Evolutionary conservation across 345 rosid species (phyloP), one percentile per base, ranked within the genome.

Genomic region (Xanthoceras sorbifolium): DNA sequence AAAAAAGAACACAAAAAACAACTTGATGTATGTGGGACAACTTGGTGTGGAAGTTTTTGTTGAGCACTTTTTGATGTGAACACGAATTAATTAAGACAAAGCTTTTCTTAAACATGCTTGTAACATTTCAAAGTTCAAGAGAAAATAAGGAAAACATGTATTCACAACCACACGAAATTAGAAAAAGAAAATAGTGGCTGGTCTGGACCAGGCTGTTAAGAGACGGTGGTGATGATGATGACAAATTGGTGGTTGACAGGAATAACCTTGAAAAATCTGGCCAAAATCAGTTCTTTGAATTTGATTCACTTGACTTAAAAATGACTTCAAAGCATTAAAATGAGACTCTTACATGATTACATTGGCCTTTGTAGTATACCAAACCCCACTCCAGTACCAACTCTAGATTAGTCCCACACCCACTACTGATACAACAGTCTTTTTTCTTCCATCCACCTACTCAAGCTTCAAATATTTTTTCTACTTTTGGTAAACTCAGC

Each of bases 201-300:
- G 67, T 26, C 76, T 60, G 67, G 57, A 38, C 67, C 76, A 72
- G 76, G 22, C 52, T 72, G 36, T 72, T 59, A 60, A 31, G 46
- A 22, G 42, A 69, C 6, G 3, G n/a, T n/a, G n/a, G n/a, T n/a
- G n/a, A 52, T 52, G 74, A 71, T 34, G 75, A 57, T 34, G 65
- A 34, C 18, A n/a, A n/a, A 48, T 17, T 11, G 64, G 31, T 59
- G 75, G 66, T 23, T 72, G 75, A 57, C 75, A 71, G 75, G 22
- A 57, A 32, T 23, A 32, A 71, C 50, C 64, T 71, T 25, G 64
- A 60, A 60, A 60, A 60, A 25, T 11, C 1, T 60, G 29, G 64
- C 64, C 29, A 50, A 69, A 69, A 69, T 48, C 73, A 9, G 17
- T 61, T 28, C 25, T 29, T 31, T 26, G 32, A 29, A 71, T 55